A percentile compares a stretch with the other conserved stretches of the same genome.
Conservation (phyloP, 2,329 filamentous ascomycete species). For the Calonectria fujianensis region DNA sequence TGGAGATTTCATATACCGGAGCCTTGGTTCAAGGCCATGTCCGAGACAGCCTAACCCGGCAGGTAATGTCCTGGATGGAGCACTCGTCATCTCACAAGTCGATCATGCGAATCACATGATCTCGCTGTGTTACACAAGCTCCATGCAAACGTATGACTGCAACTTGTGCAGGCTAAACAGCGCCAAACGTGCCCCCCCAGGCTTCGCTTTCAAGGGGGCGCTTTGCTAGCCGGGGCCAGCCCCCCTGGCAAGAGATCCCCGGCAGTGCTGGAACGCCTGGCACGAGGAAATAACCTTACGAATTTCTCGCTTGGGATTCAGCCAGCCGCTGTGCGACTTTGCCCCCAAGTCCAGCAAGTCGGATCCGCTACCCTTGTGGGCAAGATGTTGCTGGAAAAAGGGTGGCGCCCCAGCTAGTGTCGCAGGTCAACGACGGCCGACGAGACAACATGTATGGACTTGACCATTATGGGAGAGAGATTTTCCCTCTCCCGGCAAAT, state of each 20-base stretch:
- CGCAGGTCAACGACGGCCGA: neutral
- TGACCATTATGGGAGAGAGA: slow-evolving; percentile 7
- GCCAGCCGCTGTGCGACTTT: slow-evolving; percentile 39
- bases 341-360: slow-evolving; percentile 45
- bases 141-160: slow-evolving; percentile 18
- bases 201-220: slow-evolving; percentile 9
- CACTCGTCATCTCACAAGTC: slow-evolving; percentile 21
- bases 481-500: slow-evolving; percentile 12
- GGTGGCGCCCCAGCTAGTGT: neutral
- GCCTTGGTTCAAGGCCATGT: slow-evolving; percentile 23
- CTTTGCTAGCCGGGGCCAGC: slow-evolving; percentile 26
- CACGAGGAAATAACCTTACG: slow-evolving; percentile 34
- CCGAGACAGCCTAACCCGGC: slow-evolving; percentile 13
- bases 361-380: slow-evolving; percentile 42
- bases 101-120: slow-evolving; percentile 29
- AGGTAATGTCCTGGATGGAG: slow-evolving; percentile 8
- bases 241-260: slow-evolving; percentile 34
- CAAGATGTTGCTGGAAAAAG: slow-evolving; percentile 4
- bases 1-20: slow-evolving; percentile 19
- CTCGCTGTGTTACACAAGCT: slow-evolving; percentile 32
- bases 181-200: slow-evolving; percentile 20
- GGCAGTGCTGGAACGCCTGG: slow-evolving; percentile 24
- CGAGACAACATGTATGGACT: slow-evolving; percentile 17
- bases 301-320: slow-evolving; percentile 36
- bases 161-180: slow-evolving; percentile 20